These are phyloP conservation scores for Oxyria digyna DNA, from an alignment of 148 eudicot genomes.

Conservation along the genomic window DNA sequence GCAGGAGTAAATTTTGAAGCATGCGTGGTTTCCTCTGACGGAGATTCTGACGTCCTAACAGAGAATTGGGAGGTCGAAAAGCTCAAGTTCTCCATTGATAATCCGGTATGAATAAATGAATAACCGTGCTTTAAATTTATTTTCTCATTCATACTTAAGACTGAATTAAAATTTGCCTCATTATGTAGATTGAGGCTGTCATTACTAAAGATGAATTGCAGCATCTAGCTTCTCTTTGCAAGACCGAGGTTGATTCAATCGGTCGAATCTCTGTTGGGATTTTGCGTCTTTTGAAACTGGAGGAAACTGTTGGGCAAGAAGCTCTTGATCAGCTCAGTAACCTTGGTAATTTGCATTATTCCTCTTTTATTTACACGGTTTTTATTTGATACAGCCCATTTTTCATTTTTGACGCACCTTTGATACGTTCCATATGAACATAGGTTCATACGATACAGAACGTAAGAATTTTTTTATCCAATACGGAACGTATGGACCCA, in stretches of 20 bases:
- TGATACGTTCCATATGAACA: no score
- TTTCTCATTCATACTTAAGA: no score
- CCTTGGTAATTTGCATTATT: slow-evolving; percentile 56
- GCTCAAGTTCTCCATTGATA: slow-evolving; percentile 62
- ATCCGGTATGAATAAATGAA: slow-evolving; percentile 65
- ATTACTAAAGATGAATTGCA: slow-evolving; percentile 87
- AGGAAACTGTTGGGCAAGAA: slow-evolving; percentile 66
- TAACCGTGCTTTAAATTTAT: no score
- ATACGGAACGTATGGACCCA: no score
- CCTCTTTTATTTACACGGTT: neutral
- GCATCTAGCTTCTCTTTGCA: slow-evolving; percentile 63
- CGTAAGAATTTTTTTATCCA: no score
- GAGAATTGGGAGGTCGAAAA: slow-evolving; percentile 64
- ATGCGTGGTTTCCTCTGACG: slow-evolving; percentile 52
- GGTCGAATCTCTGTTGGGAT: slow-evolving; percentile 78
- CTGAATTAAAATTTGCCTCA: neutral
- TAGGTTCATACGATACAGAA: no score
- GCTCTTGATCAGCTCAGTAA: slow-evolving; percentile 74
- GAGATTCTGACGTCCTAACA: slow-evolving; percentile 23
- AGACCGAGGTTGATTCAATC: slow-evolving; percentile 81
- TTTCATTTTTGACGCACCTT: no score
- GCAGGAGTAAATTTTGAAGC: slow-evolving; percentile 70
- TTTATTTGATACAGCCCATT: no score
- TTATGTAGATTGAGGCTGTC: slow-evolving; percentile 72
- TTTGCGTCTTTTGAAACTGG: slow-evolving; percentile 72